Evolutionary conservation across 129 eudicot genomes (phyloP).

Genomic region (Gnaphalium uliginosum): DNA sequence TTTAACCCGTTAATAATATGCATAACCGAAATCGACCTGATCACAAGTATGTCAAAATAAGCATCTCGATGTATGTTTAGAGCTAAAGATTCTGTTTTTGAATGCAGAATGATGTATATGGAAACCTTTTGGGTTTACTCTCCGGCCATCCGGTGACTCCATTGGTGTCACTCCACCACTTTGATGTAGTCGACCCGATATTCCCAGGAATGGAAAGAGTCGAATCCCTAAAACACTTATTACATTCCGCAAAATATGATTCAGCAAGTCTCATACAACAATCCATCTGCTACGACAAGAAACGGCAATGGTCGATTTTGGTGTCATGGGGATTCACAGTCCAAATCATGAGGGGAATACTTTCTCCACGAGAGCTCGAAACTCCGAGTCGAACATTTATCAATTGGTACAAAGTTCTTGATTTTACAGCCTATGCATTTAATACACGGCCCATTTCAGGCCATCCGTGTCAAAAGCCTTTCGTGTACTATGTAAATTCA

Average conservation of each 20-base stretch:
- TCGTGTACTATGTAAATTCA: conserved; percentile 47
- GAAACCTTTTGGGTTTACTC: conserved; percentile 66
- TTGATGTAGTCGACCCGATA: conserved; percentile 78
- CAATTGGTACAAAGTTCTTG: conserved; percentile 76
- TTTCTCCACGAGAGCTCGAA: conserved; percentile 74
- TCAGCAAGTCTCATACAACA: conserved; percentile 76
- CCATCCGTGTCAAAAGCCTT: conserved; percentile 76
- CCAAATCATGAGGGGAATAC: conserved; percentile 62
- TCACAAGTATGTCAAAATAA: not conserved
- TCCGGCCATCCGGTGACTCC: conserved; percentile 85
- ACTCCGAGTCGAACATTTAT: conserved; percentile 72
- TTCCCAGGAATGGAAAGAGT: conserved; percentile 60
- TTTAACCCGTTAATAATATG: not conserved
- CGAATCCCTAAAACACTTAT: conserved; percentile 44
- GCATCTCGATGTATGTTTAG: not conserved
- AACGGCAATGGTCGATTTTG: conserved; percentile 57
- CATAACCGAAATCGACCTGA: not conserved
- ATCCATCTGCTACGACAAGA: conserved; percentile 68
- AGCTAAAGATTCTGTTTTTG: not conserved
- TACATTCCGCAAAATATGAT: conserved; percentile 51
- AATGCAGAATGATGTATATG: conserved; percentile 81
- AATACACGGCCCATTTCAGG: conserved; percentile 63
- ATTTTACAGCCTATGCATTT: conserved; percentile 76
- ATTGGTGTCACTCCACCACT: conserved; percentile 77
- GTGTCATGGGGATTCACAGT: conserved; percentile 81